Percentiles rank a stretch among this genome's conserved stretches.
These are phyloP conservation scores for Starmerella roubikii DNA, from an alignment of 805 yeast species.

Conservation along the genomic window DNA sequence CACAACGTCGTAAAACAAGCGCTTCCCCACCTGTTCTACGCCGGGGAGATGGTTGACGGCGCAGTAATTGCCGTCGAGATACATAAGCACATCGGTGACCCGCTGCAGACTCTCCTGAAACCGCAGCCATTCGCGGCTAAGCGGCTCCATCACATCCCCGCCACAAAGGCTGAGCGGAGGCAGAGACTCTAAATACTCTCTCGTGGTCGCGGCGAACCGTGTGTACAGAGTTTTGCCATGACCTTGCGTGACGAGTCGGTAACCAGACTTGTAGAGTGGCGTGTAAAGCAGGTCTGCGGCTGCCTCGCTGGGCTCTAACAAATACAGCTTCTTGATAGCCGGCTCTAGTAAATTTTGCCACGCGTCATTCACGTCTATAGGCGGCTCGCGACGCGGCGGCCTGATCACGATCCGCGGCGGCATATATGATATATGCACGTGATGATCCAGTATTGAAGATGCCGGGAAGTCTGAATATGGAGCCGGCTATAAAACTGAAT, in stretches of 20 bases:
- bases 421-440: no score
- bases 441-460: no score
- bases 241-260: slow-evolving; percentile 20
- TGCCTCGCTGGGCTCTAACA: slow-evolving; percentile 1
- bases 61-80: slow-evolving; percentile 18
- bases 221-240: slow-evolving; percentile 16
- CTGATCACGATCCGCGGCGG: slow-evolving; percentile 17
- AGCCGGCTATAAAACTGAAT: no score
- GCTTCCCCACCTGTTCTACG: slow-evolving; percentile 14
- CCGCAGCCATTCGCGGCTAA: slow-evolving; percentile 14
- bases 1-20: slow-evolving; percentile 15
- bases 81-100: slow-evolving; percentile 20
- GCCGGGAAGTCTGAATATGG: no score
- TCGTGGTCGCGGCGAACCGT: slow-evolving; percentile 8
- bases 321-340: slow-evolving; percentile 16
- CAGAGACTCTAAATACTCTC: slow-evolving; percentile 8
- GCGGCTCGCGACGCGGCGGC: slow-evolving; percentile 15
- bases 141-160: slow-evolving; percentile 3
- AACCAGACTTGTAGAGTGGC: slow-evolving; percentile 17
- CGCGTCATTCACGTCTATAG: slow-evolving; percentile 12
- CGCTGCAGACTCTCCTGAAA: slow-evolving; percentile 10
- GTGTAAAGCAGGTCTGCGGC: slow-evolving; percentile 12
- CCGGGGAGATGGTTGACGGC: slow-evolving; percentile 9
- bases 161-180: not conserved
- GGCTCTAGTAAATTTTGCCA: slow-evolving; percentile 19